Conservation (phyloP, 2,329 filamentous ascomycete genomes). For the Chrysosporium queenslandicum region DNA sequence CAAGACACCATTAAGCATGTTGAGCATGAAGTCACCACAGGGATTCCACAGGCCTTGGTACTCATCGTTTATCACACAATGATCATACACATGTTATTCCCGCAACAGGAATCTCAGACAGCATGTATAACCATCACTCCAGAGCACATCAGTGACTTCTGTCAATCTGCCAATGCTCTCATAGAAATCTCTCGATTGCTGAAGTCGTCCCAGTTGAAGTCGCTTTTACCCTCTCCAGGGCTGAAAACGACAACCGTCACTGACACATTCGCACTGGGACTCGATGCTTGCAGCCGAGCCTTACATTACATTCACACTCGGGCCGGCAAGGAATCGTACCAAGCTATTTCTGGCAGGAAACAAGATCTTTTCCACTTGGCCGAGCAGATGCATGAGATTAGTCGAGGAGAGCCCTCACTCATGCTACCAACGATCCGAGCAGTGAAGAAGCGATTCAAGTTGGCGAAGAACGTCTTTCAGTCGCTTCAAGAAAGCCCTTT, state of each 20-base stretch:
- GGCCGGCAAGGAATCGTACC: slow-evolving; percentile 5
- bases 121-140: slow-evolving; percentile 8
- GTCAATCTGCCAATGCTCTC: slow-evolving; percentile 11
- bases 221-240: slow-evolving; percentile 10
- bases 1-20: slow-evolving; percentile 11
- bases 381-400: slow-evolving; percentile 12
- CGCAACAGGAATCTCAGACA: slow-evolving; percentile 8
- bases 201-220: slow-evolving; percentile 5
- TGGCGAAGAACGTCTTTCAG: slow-evolving; percentile 8
- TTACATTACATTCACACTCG: slow-evolving; percentile 11
- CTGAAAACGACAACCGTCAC: slow-evolving; percentile 5
- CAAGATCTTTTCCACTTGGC: slow-evolving; percentile 3
- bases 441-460: slow-evolving; percentile 11
- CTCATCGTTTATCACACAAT: slow-evolving; percentile 13
- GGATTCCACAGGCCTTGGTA: slow-evolving; percentile 7
- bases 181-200: slow-evolving; percentile 7
- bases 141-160: slow-evolving; percentile 11
- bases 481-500: slow-evolving; percentile 3
- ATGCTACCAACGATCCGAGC: slow-evolving; percentile 10
- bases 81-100: slow-evolving; percentile 14
- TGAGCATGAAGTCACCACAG: slow-evolving; percentile 7
- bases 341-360: slow-evolving; percentile 4
- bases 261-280: slow-evolving; percentile 8
- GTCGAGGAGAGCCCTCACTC: slow-evolving; percentile 8
- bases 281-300: slow-evolving; percentile 13